Conservation (phyloP, 176 grass and related monocot genomes). For the Alopecurus myosuroides region DNA sequence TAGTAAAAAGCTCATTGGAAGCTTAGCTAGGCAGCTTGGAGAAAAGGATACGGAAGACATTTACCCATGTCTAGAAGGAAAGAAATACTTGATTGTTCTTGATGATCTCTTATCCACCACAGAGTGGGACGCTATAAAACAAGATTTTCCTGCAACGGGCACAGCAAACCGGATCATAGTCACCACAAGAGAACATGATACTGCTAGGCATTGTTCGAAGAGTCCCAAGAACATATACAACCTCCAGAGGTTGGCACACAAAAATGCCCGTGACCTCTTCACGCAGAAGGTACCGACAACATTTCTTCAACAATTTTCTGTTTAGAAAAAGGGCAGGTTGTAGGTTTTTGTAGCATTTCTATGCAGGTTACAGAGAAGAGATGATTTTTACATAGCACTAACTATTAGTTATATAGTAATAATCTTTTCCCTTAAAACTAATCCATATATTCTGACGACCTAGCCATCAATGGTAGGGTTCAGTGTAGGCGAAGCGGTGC, state of each 20-base stretch:
- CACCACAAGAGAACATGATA: conserved; percentile 9
- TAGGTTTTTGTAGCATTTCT: not conserved
- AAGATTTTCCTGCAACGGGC: not conserved
- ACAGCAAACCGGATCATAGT: conserved; percentile 20
- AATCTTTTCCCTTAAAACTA: not conserved
- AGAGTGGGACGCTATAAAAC: not conserved
- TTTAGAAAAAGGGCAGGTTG: too few species aligned
- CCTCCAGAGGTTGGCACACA: not conserved
- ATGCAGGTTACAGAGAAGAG: not conserved
- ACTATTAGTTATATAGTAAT: not conserved
- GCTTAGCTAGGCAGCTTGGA: not conserved
- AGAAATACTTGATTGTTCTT: not conserved
- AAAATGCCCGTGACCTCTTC: conserved; percentile 9
- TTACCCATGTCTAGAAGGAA: not conserved
- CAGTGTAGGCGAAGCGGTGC: not conserved
- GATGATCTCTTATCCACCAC: not conserved
- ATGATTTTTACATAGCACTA: not conserved
- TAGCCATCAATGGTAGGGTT: not conserved
- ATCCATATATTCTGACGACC: not conserved
- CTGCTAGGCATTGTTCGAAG: conserved; percentile 3
- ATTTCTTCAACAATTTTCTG: too few species aligned
- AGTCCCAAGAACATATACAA: not conserved
- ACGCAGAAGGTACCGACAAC: conserved; percentile 6
- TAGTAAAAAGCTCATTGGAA: not conserved
- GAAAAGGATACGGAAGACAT: not conserved